These are phyloP conservation scores for Globisporangium yorkense DNA, from an alignment of 352 stramenopile species.

Conservation along the genomic window DNA sequence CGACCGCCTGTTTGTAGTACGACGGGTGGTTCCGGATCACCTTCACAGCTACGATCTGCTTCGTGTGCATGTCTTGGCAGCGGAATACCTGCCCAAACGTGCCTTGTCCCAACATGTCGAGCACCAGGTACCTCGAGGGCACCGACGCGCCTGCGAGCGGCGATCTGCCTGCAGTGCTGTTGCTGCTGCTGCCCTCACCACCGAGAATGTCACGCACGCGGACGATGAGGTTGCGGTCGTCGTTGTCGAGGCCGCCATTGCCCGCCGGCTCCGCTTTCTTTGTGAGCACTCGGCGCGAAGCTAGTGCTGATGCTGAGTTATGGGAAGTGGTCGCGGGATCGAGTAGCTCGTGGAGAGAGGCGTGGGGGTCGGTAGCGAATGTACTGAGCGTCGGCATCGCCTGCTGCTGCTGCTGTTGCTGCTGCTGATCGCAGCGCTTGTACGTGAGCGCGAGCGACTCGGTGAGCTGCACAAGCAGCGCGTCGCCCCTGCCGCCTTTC, in stretches of 20 bases:
- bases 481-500: background rate
- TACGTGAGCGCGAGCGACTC: slow-evolving; percentile 24
- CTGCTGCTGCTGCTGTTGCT: slow-evolving; percentile 1
- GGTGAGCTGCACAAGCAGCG: slow-evolving; percentile 19
- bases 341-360: too few relatives aligned
- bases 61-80: slow-evolving; percentile 36
- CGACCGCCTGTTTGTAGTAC: slow-evolving; percentile 87
- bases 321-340: background rate
- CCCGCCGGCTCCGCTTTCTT: slow-evolving; percentile 29
- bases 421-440: slow-evolving; percentile 12
- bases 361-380: background rate
- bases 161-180: background rate
- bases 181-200: background rate
- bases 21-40: slow-evolving; percentile 97
- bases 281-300: slow-evolving; percentile 24
- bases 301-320: background rate
- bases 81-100: slow-evolving; percentile 60
- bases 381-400: background rate
- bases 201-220: slow-evolving; percentile 32
- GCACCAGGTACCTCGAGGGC: slow-evolving; percentile 68
- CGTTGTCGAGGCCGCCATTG: slow-evolving; percentile 43
- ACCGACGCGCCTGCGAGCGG: slow-evolving; percentile 5
- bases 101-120: slow-evolving; percentile 91
- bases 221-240: slow-evolving; percentile 46
- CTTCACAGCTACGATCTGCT: slow-evolving; percentile 91